These are phyloP conservation scores for Candida hispaniensis DNA, from an alignment of 805 yeast genomes.

Conservation along the genomic window DNA sequence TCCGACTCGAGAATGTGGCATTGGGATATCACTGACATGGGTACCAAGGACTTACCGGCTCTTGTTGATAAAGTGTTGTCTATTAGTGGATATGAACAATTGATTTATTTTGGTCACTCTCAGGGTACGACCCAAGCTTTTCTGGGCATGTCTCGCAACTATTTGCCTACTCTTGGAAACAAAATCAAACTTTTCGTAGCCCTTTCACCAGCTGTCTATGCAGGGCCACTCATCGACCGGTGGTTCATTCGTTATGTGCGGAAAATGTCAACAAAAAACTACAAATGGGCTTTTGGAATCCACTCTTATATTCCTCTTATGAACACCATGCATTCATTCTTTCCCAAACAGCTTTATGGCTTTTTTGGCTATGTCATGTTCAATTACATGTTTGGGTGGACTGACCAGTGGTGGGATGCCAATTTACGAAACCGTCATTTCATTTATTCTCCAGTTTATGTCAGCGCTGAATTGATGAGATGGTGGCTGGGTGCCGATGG, in stretches of 20 bases:
- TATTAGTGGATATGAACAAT: constrained; percentile 28
- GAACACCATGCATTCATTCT: constrained; percentile 42
- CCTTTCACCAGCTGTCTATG: constrained; percentile 84
- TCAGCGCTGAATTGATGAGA: constrained; percentile 68
- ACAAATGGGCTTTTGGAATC: constrained; percentile 51
- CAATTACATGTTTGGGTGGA: constrained; percentile 82
- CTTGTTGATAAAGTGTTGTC: constrained; percentile 51
- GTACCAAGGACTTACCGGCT: constrained; percentile 63
- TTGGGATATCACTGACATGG: constrained; percentile 87
- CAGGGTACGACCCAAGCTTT: constrained; percentile 90
- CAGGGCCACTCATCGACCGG: constrained; percentile 61
- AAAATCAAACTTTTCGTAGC: constrained; percentile 62
- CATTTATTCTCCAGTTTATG: constrained; percentile 74
- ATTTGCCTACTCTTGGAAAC: constrained; percentile 35
- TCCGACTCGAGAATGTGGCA: constrained; percentile 63
- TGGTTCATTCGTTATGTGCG: constrained; percentile 29
- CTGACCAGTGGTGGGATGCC: constrained; percentile 63
- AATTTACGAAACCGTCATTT: constrained; percentile 62
- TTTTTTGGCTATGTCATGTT: constrained; percentile 69
- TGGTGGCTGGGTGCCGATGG: constrained; percentile 76
- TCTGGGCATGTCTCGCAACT: constrained; percentile 47
- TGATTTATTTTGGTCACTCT: constrained; percentile 71
- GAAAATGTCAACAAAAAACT: constrained; percentile 21
- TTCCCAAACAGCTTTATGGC: constrained; percentile 49
- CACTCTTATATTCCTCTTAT: constrained; percentile 70